Conservation (phyloP, 2,329 filamentous ascomycete genomes). For the Fusarium redolens region DNA sequence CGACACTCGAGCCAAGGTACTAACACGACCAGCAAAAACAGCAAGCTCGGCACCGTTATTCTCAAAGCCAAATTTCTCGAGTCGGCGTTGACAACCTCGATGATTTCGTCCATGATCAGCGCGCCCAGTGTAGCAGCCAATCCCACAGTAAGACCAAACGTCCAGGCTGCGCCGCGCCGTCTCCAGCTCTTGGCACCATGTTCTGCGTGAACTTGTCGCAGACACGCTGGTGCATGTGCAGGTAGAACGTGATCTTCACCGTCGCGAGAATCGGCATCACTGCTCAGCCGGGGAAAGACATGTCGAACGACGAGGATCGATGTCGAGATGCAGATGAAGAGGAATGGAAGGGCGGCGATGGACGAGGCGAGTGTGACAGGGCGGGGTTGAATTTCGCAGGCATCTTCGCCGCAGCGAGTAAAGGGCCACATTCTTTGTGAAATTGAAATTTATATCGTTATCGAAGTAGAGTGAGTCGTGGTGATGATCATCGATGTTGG, state of each 20-base stretch:
- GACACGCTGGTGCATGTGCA: conserved; percentile 68
- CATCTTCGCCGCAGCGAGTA: conserved; percentile 65
- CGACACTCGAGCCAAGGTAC: conserved; percentile 85
- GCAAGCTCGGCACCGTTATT: conserved; percentile 75
- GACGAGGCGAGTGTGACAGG: conserved; percentile 59
- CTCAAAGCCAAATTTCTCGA: conserved; percentile 76
- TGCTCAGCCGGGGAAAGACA: conserved; percentile 79
- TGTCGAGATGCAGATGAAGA: conserved; percentile 75
- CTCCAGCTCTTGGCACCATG: conserved; percentile 65
- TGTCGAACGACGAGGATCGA: conserved; percentile 72
- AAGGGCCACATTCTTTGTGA: conserved; percentile 53
- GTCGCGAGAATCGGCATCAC: conserved; percentile 60
- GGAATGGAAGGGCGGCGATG: conserved; percentile 75
- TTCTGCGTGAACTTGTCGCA: conserved; percentile 69
- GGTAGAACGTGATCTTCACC: conserved; percentile 72
- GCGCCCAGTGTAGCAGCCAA: conserved; percentile 82
- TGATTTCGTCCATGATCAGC: conserved; percentile 85
- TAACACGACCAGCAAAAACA: conserved; percentile 78
- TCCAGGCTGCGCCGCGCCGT: conserved; percentile 66
- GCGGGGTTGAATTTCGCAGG: conserved; percentile 61
- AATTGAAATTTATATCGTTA: not conserved
- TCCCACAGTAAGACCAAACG: conserved; percentile 82
- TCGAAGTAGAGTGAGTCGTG: conserved; percentile 1
- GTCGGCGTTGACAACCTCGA: conserved; percentile 75
- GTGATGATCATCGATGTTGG: conserved; percentile 6